phyloP scores from a whole-genome alignment of 768 basidiomycete species.

The Leccinum disarticulatum region DNA sequence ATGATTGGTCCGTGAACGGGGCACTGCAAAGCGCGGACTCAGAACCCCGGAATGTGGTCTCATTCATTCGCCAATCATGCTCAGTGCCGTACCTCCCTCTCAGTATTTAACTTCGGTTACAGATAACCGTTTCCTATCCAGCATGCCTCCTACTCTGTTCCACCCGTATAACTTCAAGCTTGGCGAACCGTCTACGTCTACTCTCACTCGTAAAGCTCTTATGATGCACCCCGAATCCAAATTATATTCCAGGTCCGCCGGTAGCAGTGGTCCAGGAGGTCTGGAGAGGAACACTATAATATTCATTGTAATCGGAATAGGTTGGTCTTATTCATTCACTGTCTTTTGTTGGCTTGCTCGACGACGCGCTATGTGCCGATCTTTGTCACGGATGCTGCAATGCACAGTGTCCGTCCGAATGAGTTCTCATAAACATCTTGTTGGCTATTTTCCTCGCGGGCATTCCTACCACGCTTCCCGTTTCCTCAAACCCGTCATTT shows the following conservation, averaged over 20 bases:
- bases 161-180: not conserved
- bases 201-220: not conserved
- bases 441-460: not conserved
- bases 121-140: not conserved
- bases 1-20: slow-evolving; percentile 18
- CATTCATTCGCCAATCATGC: slow-evolving; percentile 11
- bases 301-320: slow-evolving; percentile 26
- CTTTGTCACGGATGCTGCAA: not conserved
- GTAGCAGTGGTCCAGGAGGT: not conserved
- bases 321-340: slow-evolving; percentile 19
- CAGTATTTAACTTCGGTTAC: slow-evolving; percentile 18
- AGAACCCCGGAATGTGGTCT: not conserved
- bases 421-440: not conserved
- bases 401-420: not conserved
- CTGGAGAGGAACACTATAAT: slow-evolving; percentile 19
- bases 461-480: not conserved
- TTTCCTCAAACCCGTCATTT: not conserved
- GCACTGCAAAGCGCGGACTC: slow-evolving; percentile 19
- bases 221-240: slow-evolving; percentile 5
- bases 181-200: slow-evolving; percentile 1
- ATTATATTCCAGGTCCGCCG: slow-evolving; percentile 13
- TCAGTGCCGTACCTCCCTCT: slow-evolving; percentile 9
- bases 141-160: slow-evolving; percentile 15
- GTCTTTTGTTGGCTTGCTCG: slow-evolving; percentile 1
- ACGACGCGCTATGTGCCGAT: not conserved